A percentile compares a stretch with the other conserved stretches of the same genome.
Evolutionary conservation across 2,329 filamentous ascomycete species (phyloP).

Genomic region (Sclerotinia subarctica): DNA sequence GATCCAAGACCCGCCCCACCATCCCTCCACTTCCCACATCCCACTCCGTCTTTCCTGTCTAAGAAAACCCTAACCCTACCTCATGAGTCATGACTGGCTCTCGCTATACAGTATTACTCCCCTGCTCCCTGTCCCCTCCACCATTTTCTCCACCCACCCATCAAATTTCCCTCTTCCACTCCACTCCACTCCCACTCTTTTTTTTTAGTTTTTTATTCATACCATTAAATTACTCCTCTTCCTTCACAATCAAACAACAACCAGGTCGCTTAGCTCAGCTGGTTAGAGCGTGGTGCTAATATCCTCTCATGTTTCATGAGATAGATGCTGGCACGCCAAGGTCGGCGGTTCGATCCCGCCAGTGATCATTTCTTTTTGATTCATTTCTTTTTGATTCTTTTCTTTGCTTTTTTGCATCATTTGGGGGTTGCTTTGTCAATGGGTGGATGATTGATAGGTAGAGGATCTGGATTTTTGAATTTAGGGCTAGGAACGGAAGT

Average conservation of each 20-base stretch:
- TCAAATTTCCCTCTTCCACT: background rate
- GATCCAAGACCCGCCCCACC: background rate
- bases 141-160: background rate
- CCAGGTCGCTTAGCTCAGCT: slow-evolving; percentile 4
- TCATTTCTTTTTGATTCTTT: background rate
- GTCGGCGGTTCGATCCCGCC: background rate
- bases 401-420: no score
- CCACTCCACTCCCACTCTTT: background rate
- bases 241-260: background rate
- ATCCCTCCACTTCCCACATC: background rate
- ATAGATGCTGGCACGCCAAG: background rate
- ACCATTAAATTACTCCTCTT: rapidly evolving
- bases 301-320: background rate
- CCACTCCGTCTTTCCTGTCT: background rate
- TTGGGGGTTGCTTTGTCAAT: no score
- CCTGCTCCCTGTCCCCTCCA: background rate
- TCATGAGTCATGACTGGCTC: background rate
- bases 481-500: no score
- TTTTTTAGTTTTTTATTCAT: rapidly evolving
- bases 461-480: no score
- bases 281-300: slow-evolving; percentile 16
- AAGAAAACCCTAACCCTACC: background rate
- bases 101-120: background rate
- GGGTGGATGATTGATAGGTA: no score
- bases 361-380: background rate